Conservation (phyloP, 768 basidiomycete genomes). For the Leccinum pellstonianum region DNA sequence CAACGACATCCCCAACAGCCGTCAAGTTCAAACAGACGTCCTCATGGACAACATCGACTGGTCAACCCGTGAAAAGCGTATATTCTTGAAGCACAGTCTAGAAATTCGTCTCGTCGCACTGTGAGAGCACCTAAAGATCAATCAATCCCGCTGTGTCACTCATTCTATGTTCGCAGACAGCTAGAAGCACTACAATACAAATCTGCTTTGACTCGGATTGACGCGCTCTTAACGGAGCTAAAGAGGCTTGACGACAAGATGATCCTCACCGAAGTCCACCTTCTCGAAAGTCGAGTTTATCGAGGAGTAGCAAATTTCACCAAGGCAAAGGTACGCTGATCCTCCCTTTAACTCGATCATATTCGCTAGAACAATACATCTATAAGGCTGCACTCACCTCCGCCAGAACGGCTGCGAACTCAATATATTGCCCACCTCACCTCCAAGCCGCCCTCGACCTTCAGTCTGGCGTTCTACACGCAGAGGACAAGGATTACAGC, state of each 20-base stretch:
- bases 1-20: constrained; percentile 69
- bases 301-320: constrained; percentile 86
- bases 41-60: constrained; percentile 88
- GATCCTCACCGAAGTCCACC: constrained; percentile 94
- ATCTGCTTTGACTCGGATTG: constrained; percentile 77
- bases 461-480: constrained; percentile 81
- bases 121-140: constrained; percentile 35
- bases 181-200: constrained; percentile 77
- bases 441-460: constrained; percentile 62
- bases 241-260: constrained; percentile 96
- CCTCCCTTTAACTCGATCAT: not conserved
- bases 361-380: not conserved
- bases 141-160: not conserved
- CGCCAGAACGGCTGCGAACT: constrained; percentile 89
- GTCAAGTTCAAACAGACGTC: constrained; percentile 77
- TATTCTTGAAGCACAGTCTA: constrained; percentile 92
- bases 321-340: constrained; percentile 72
- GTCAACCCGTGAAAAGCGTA: constrained; percentile 89
- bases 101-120: constrained; percentile 85
- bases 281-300: constrained; percentile 90
- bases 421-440: constrained; percentile 87
- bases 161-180: constrained; percentile 43
- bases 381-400: constrained; percentile 81
- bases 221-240: constrained; percentile 85
- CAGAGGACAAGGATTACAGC: constrained; percentile 97